Percentiles rank a stretch among this genome's conserved stretches.
These are phyloP conservation scores for Physaria fendleri DNA, from an alignment of 345 rosid genomes.

Conservation along the genomic window DNA sequence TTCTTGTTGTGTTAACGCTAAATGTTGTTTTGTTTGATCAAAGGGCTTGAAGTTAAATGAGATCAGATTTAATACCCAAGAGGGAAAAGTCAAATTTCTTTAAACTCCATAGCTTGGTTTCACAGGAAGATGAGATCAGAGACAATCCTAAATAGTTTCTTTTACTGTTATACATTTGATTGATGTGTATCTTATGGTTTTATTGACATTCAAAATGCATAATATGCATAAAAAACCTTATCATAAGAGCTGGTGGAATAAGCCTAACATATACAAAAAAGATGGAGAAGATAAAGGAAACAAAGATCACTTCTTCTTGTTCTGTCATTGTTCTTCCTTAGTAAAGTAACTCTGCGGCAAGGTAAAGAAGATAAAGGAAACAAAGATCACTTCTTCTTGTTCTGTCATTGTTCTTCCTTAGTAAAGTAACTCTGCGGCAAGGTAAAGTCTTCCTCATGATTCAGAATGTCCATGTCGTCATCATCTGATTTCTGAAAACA, in stretches of 20 bases:
- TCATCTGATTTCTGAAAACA: slow-evolving; percentile 74
- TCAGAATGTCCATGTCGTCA: slow-evolving; percentile 71
- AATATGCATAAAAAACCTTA: background rate
- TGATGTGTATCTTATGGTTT: slow-evolving; percentile 5
- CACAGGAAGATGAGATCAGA: too few relatives aligned
- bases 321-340: slow-evolving; percentile 55
- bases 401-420: slow-evolving; percentile 55
- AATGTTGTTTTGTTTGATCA: too few relatives aligned
- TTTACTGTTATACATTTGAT: too few relatives aligned
- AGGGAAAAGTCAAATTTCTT: too few relatives aligned
- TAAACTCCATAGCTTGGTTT: too few relatives aligned
- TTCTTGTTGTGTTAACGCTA: too few relatives aligned
- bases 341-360: slow-evolving; percentile 80
- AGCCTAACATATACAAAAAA: slow-evolving; percentile 19
- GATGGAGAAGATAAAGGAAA: background rate
- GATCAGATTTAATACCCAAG: too few relatives aligned
- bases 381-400: background rate
- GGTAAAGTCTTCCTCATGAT: slow-evolving; percentile 82
- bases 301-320: background rate
- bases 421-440: slow-evolving; percentile 80
- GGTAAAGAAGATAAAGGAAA: slow-evolving; percentile 8
- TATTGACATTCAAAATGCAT: slow-evolving; percentile 1
- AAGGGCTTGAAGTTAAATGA: too few relatives aligned
- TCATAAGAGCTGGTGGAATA: background rate
- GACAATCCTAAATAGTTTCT: too few relatives aligned